Conservation (phyloP, 768 basidiomycete species). For the Pisolithus orientalis region DNA sequence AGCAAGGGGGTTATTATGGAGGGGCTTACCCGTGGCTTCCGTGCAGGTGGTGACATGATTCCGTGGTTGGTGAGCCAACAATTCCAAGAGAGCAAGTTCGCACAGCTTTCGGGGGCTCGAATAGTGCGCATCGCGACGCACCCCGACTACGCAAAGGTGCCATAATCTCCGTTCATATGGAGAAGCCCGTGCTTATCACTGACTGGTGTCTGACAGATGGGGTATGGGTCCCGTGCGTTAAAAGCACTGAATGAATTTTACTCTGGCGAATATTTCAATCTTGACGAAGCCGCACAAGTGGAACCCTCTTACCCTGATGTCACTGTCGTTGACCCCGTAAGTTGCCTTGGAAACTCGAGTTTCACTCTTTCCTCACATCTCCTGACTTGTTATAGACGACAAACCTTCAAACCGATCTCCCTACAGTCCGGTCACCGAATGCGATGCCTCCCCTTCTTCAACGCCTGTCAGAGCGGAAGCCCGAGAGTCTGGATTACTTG, state of each 20-base stretch:
- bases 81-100: constrained; percentile 95
- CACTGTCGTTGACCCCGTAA: constrained; percentile 41
- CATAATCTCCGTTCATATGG: constrained; percentile 5
- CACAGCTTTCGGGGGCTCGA: constrained; percentile 82
- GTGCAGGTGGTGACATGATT: constrained; percentile 94
- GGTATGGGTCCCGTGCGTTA: constrained; percentile 88
- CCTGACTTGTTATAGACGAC: constrained; percentile 30
- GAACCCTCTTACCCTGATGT: constrained; percentile 60
- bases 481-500: constrained; percentile 87
- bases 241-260: constrained; percentile 86
- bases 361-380: neutral
- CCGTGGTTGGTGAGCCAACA: constrained; percentile 94
- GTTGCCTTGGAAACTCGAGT: constrained; percentile 4
- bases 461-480: constrained; percentile 82
- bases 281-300: constrained; percentile 58
- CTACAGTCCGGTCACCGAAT: constrained; percentile 60
- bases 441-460: constrained; percentile 93
- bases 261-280: constrained; percentile 84
- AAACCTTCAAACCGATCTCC: constrained; percentile 70
- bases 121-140: constrained; percentile 92
- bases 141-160: constrained; percentile 87
- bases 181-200: neutral
- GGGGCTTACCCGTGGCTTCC: constrained; percentile 72
- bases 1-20: constrained; percentile 82
- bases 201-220: constrained; percentile 61